Base-by-base conservation (phyloP, 305 asterid species). In the Withania somnifera region DNA sequence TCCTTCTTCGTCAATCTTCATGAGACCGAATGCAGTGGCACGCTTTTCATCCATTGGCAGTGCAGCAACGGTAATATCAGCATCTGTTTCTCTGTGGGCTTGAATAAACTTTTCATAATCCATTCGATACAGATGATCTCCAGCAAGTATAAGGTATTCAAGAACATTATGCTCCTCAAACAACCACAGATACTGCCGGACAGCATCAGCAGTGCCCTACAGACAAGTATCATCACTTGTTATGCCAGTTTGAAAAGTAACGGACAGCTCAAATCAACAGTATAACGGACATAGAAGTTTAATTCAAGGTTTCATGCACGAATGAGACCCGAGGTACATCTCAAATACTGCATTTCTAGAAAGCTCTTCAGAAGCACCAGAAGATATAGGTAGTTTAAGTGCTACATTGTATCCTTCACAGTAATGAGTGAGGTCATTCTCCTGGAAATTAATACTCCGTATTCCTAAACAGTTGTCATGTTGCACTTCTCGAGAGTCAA, bases 171-270 rank as follows among this genome's bases (percentile, higher is more conserved):
- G 97, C 90, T 95, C 99, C 85, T 95, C 99, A 73, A 95, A 92
- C 82, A 95, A 88, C 99, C 99, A 95, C 28, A 92, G 68, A 78
- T 92, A 95, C 81, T 93, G 98, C 89, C 98, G 91, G 56, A 95
- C 98, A 45, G 98, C 98, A 83, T 95, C 98, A 64, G 98, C 98
- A 22, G 98, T 95, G 79, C 98, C 98, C 98, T 93, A 84, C 78
- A 81, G 73, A 84, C 50, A 75, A 75, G 79, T 32, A 75, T 38
- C 6, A 2, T 2, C 60, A 28, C 24, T 50, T 28, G 6, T 75
- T 75, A 47, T 73, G 61, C 17, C 26, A 26, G 17, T 26, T 26
- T 4, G 26, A 26, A 14, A 47, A 75, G 79, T 42, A 75, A 75
- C n/a, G n/a, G 50, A 22, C 24, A 71, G 78, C 53, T 75, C 58